Conservation (phyloP, 257 asterid species). For the Solanum medicagineum region DNA sequence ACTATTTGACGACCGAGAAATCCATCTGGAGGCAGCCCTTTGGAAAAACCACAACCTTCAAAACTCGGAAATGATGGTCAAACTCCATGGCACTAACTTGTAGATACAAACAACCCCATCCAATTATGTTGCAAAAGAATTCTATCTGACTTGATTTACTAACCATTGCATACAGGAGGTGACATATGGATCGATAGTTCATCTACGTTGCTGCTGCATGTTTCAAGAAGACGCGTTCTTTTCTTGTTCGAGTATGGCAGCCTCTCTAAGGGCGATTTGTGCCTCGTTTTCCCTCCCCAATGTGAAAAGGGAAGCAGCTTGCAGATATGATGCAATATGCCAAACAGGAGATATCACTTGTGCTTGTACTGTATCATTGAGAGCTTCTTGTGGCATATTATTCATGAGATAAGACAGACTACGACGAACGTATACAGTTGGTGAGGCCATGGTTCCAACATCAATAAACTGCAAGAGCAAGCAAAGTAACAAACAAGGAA, state of each 20-base stretch:
- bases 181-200: neutral
- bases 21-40: neutral
- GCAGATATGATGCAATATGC: slow-evolving; percentile 77
- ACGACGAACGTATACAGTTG: slow-evolving; percentile 32
- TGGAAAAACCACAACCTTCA: neutral
- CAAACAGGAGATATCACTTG: slow-evolving; percentile 65
- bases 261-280: slow-evolving; percentile 69
- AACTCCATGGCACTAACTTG: slow-evolving; percentile 1
- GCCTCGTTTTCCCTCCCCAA: slow-evolving; percentile 78
- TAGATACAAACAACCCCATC: slow-evolving; percentile 6
- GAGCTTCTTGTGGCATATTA: slow-evolving; percentile 67
- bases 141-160: neutral
- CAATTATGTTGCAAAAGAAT: slow-evolving; percentile 1
- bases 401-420: slow-evolving; percentile 58
- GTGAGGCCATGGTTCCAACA: slow-evolving; percentile 30
- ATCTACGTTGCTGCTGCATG: neutral
- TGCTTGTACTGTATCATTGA: slow-evolving; percentile 83
- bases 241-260: slow-evolving; percentile 61
- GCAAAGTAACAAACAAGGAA: neutral
- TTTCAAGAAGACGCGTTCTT: slow-evolving; percentile 21
- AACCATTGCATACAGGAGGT: neutral
- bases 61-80: neutral
- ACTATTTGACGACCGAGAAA: neutral
- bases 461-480: slow-evolving; percentile 21
- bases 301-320: slow-evolving; percentile 68